Percentiles rank a stretch among this genome's conserved stretches.
Evolutionary conservation across 2,329 filamentous ascomycete genomes (phyloP).

Genomic region (Penicillium aurantiogriseum): DNA sequence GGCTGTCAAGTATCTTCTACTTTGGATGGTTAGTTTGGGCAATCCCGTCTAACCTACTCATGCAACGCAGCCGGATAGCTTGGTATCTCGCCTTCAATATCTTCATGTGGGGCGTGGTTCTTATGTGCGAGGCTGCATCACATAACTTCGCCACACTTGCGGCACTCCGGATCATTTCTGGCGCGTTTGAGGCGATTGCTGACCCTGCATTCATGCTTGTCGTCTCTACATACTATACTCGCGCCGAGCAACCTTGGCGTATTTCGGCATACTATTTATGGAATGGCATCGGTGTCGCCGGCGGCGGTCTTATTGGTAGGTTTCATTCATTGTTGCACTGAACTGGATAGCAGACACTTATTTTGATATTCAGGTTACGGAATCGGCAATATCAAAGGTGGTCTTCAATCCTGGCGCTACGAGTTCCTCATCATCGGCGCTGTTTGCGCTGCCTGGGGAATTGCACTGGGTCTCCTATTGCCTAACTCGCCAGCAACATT

Average conservation of each 20-base stretch:
- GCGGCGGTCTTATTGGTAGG: not conserved
- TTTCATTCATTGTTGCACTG: not conserved
- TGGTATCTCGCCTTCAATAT: slow-evolving; percentile 49
- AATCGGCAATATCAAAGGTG: slow-evolving; percentile 39
- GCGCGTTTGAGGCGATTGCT: not conserved
- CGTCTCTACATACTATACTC: slow-evolving; percentile 20
- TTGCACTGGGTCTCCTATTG: slow-evolving; percentile 16
- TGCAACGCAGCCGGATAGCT: slow-evolving; percentile 3
- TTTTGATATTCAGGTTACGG: slow-evolving; percentile 28
- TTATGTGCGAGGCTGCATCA: slow-evolving; percentile 44
- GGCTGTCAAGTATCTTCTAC: slow-evolving; percentile 44
- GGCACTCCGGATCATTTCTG: not conserved
- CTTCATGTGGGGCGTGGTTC: slow-evolving; percentile 33
- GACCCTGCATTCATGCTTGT: slow-evolving; percentile 60
- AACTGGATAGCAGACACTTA: not conserved
- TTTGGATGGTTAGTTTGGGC: slow-evolving; percentile 37
- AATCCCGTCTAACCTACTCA: not conserved
- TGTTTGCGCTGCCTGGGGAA: slow-evolving; percentile 26
- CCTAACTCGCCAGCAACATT: slow-evolving; percentile 22
- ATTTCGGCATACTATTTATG: slow-evolving; percentile 27
- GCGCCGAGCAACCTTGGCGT: slow-evolving; percentile 26
- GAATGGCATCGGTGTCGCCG: slow-evolving; percentile 7
- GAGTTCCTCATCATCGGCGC: slow-evolving; percentile 34
- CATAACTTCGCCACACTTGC: slow-evolving; percentile 42
- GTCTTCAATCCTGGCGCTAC: slow-evolving; percentile 24